These are phyloP conservation scores for Aspergillus neotritici DNA, from an alignment of 2,329 filamentous ascomycete genomes.

Conservation along the genomic window DNA sequence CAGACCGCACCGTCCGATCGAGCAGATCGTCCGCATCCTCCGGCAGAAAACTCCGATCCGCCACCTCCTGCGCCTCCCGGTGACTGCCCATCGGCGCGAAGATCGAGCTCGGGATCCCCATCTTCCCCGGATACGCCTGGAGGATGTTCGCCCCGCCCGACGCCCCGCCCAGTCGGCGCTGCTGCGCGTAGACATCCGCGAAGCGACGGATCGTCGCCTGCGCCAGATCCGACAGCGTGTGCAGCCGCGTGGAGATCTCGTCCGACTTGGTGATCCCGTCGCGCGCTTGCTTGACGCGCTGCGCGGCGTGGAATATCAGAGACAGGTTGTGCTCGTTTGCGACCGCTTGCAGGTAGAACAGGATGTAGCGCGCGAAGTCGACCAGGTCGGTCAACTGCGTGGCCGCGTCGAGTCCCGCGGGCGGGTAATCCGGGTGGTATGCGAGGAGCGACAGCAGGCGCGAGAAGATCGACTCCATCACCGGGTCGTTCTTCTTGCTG, in stretches of 20 bases:
- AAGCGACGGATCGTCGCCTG: constrained; percentile 77
- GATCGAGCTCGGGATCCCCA: constrained; percentile 71
- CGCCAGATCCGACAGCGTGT: constrained; percentile 80
- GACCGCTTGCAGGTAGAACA: constrained; percentile 80
- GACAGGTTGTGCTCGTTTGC: constrained; percentile 82
- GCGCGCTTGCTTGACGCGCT: constrained; percentile 82
- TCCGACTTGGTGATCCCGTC: constrained; percentile 64
- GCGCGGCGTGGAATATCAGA: constrained; percentile 84
- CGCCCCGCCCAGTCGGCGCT: constrained; percentile 40
- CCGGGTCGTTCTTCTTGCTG: constrained; percentile 43
- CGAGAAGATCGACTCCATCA: constrained; percentile 75
- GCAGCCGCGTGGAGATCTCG: constrained; percentile 52
- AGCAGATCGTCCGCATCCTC: constrained; percentile 70
- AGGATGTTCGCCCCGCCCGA: constrained; percentile 51
- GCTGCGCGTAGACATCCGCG: constrained; percentile 78
- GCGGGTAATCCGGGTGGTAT: constrained; percentile 81
- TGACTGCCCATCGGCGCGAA: constrained; percentile 72
- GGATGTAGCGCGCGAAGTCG: constrained; percentile 80
- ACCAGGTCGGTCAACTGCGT: constrained; percentile 56
- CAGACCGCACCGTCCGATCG: constrained; percentile 67
- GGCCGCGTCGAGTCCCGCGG: constrained; percentile 30
- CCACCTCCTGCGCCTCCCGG: constrained; percentile 74
- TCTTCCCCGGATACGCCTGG: constrained; percentile 74
- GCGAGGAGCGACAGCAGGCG: constrained; percentile 82
- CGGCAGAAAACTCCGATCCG: constrained; percentile 76